Base-by-base conservation (phyloP, 2,329 filamentous ascomycete species). In the Thielaviopsis ethacetica region DNA sequence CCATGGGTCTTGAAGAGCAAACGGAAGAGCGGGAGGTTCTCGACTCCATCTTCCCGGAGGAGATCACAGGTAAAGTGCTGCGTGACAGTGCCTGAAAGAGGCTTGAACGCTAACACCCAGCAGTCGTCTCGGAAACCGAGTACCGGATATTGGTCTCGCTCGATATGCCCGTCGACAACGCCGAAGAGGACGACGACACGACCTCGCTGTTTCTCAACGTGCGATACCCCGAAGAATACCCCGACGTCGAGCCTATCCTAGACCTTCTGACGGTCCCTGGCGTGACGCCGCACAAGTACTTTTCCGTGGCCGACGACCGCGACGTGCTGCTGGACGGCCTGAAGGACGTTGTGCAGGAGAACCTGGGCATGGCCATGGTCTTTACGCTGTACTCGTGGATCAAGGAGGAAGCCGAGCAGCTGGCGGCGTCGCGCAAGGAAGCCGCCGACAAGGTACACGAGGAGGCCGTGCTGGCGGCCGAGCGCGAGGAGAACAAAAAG, bases 41-140 rank as follows among this genome's bases (percentile, higher is more conserved):
- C 69, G 89, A 95, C 68, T 96, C 91, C 62, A 98, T 98, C 68
- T 98, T 97, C 66, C 90, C 93, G 1, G 91, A 98, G 62, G 93
- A 98, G 74, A 95, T 98, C 65, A 91, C 85, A 79, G 86, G 90
- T 91, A 67, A 54, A 44, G 38, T 44, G 5, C 3, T n/a, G 13
- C 7, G 17, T 44, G 15, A 7, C 13, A 44, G 15, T n/a, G 4
- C 53, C 24, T 30, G 41, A 19, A 9, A 53, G 19, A 21, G 12
- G 10, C 22, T 41, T 51, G 27, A 24, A 50, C n/a, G 27, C 55
- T 57, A 51, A 57, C 53, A 19, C 9, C 12, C 41, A 27, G 26
- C 69, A 93, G 93, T 96, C 70, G 83, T 96, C 67, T 93, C 88
- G 65, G 89, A 95, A 58, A 88, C 82, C 60, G 86, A 94, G 70